Base-by-base conservation (phyloP, 176 grass and related monocot genomes). In the Eleusine coracana region DNA sequence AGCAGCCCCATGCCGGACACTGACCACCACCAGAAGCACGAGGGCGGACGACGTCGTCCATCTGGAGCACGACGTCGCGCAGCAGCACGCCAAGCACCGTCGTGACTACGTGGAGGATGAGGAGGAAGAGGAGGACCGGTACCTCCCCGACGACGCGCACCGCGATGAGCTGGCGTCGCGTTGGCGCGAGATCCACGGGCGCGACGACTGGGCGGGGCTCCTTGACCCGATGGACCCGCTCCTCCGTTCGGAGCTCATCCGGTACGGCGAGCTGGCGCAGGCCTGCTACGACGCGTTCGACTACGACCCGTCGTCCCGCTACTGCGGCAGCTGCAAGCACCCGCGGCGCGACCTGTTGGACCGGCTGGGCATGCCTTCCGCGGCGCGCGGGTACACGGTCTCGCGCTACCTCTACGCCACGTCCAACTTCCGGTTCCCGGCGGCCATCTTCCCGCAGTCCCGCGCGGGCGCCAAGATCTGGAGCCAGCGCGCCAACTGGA, bases 271-370 rank as follows among this genome's bases (percentile, higher is more conserved):
- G 88, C 86, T 97, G 8, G 90, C 86, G 45, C 92, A 94, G 84
- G 95, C 90, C 8, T 92, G 92, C 86, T 97, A 97, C 89, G 92
- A 97, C 84, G 90, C 90, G 1, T 97, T 97, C 80, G 92, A 97
- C 84, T 87, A 91, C 69, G 88, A 94, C 70, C 77, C 31, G 7
- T 74, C 71, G 20, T 97, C 95, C 38, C 88, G 88, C 0, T 89
- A 92, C 90, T 97, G 90, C 82, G 92, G 92, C 62, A 95, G 86
- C 72, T 91, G 92, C 79, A 94, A 91, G 81, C 84, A 94, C 86
- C 74, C 67, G 6, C 85, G 86, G 0, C 62, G 78, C 9, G 66
- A 66, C 20, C 71, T 97, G 52, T 97, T 98, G 59, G 23, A 54
- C 7, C 31, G 48, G 0, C 86, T 98, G 1, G 92, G 92, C 68